A percentile compares a stretch with the other conserved stretches of the same genome.
These are phyloP conservation scores for Cercophora sp. DNA, from an alignment of 495 filamentous ascomycete species.

Conservation along the genomic window DNA sequence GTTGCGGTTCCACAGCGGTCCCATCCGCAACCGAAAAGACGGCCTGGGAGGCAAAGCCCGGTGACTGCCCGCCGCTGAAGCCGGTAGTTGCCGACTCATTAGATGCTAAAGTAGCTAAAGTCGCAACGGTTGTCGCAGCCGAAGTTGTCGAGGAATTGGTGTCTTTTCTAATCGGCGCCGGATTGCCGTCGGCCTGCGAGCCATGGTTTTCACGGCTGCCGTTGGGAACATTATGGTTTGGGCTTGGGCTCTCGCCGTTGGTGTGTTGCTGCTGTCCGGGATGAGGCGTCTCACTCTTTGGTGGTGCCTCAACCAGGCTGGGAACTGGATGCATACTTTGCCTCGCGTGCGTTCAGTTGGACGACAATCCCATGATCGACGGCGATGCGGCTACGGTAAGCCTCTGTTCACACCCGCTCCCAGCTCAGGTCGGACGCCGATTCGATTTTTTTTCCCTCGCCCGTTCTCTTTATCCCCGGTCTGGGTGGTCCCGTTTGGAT, in stretches of 20 bases:
- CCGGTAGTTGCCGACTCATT: slow-evolving; percentile 38
- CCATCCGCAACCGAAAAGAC: slow-evolving; percentile 49
- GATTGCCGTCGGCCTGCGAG: slow-evolving; percentile 31
- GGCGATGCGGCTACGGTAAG: slow-evolving; percentile 7
- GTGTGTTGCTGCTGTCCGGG: slow-evolving; percentile 22
- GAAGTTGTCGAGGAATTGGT: slow-evolving; percentile 46
- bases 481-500: neutral
- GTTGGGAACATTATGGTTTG: slow-evolving; percentile 11
- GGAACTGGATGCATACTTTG: slow-evolving; percentile 42
- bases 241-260: slow-evolving; percentile 21
- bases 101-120: slow-evolving; percentile 33
- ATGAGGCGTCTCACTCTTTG: slow-evolving; percentile 39
- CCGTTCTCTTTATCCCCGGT: neutral
- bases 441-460: neutral
- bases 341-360: slow-evolving; percentile 16
- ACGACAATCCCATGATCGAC: slow-evolving; percentile 25
- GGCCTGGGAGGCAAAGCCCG: slow-evolving; percentile 31
- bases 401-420: slow-evolving; percentile 2
- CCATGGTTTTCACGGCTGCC: slow-evolving; percentile 25
- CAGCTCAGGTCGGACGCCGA: neutral
- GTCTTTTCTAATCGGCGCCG: slow-evolving; percentile 43
- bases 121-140: slow-evolving; percentile 36
- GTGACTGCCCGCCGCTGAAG: slow-evolving; percentile 41
- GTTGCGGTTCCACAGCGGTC: slow-evolving; percentile 39
- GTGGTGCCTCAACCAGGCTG: slow-evolving; percentile 41